Evolutionary conservation across 1,139 yeast species (phyloP), one percentile per base, ranked within the genome.

Genomic region (Kurtzmaniella quercitrusa): DNA sequence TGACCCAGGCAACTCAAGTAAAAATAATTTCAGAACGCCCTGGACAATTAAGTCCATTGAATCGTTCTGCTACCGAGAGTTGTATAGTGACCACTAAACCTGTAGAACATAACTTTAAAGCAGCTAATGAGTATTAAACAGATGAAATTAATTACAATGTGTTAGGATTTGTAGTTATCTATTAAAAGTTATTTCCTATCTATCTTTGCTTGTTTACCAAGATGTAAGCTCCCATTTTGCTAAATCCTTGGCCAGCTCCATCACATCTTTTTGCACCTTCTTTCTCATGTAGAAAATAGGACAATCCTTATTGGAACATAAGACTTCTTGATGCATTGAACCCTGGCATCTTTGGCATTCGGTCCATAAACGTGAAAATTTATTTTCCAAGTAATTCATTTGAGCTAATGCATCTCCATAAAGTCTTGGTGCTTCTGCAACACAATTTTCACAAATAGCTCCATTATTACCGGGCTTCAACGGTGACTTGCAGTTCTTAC

Each of bases 311-410:
- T 93, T 89, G 0, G 96, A 85, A 62, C 99, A 94, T 37, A 93
- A 70, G 7, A 94, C 98, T 56, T 93, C 98, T 63, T 90, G 97
- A 57, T 93, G 97, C 47, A 94, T 68, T 18, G 95, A 87, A 0
- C 98, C 98, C 56, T 94, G 98, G 62, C 98, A 94, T 51, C 98
- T 73, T 66, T 94, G 99, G 61, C 99, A 94, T 59, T 94, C 96
- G 0, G 98, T 93, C 99, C 99, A 94, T 48, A 94, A 68, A 50
- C 95, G 72, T 1, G 96, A 84, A 57, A 89, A 94, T 55, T 85
- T 85, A 49, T 80, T 78, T 59, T 94, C 96, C 51, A 93, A 66
- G 41, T 81, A 81, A 56, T 89, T 86, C 75, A 91, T 82, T 48
- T 81, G 84, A 5, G 87, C 84, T 42, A 94, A 66, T 5, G 95